Conservation (phyloP, 768 basidiomycete species). For the Chiua virens region DNA sequence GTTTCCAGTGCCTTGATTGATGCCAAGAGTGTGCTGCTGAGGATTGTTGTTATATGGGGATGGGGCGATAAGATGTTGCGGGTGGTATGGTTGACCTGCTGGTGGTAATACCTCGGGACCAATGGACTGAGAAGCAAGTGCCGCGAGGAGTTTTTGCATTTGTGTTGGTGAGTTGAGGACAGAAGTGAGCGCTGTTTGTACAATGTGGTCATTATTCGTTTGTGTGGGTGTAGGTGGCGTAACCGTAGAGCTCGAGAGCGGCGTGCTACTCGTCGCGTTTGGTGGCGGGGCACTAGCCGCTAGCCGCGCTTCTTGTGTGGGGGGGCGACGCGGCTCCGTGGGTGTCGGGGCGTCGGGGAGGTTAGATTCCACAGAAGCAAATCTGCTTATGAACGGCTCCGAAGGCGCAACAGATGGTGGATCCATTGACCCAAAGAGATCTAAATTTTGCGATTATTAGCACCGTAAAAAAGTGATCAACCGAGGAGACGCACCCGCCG, state of each 20-base stretch:
- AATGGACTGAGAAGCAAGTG: conserved; percentile 35
- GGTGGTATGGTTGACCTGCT: conserved; percentile 16
- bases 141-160: conserved; percentile 56
- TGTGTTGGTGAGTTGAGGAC: conserved; percentile 51
- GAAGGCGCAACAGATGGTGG: conserved; percentile 43
- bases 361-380: conserved; percentile 28
- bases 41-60: conserved; percentile 25
- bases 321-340: conserved; percentile 11
- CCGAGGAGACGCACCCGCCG: conserved; percentile 7
- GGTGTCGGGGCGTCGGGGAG: conserved; percentile 18
- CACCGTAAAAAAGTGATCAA: background rate
- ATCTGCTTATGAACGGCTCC: conserved; percentile 28
- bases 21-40: conserved; percentile 5
- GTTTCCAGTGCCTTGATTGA: background rate
- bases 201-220: conserved; percentile 42
- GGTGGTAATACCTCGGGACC: conserved; percentile 22
- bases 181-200: conserved; percentile 52
- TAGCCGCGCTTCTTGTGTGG: conserved; percentile 16
- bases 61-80: conserved; percentile 28
- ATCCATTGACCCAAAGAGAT: conserved; percentile 44
- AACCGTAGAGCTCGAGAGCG: conserved; percentile 7
- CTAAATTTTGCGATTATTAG: conserved; percentile 27
- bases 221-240: conserved; percentile 7
- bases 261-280: conserved; percentile 9
- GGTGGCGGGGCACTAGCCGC: conserved; percentile 11